Evolutionary conservation across 2,329 filamentous ascomycete species (phyloP).

Genomic region (Colletotrichum tropicale): DNA sequence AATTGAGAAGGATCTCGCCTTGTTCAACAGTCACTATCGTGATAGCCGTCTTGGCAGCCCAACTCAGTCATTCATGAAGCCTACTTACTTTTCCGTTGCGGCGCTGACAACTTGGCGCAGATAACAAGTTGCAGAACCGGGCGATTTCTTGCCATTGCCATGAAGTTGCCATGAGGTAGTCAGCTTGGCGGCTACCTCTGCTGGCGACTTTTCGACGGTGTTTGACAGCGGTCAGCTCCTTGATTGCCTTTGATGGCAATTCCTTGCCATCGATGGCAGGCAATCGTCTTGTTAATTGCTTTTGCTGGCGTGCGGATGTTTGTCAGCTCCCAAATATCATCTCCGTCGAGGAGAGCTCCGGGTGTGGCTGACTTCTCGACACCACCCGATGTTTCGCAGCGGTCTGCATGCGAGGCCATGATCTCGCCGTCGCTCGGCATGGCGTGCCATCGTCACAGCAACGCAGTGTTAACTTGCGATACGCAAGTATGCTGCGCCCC

Average conservation of each 20-base stretch:
- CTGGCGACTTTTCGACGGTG: no score
- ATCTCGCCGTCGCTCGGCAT: no score
- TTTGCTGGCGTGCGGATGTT: not conserved
- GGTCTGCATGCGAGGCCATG: not conserved
- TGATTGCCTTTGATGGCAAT: no score
- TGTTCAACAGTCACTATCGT: not conserved
- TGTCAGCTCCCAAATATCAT: not conserved
- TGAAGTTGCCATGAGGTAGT: no score
- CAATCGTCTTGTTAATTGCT: not conserved
- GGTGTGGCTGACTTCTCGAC: not conserved
- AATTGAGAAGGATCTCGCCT: no score
- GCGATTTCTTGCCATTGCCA: not conserved
- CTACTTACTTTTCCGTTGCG: not conserved
- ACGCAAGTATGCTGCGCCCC: no score
- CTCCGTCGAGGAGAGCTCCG: not conserved
- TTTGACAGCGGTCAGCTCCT: no score
- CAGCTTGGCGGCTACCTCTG: not conserved
- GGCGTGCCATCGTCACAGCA: no score
- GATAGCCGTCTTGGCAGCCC: not conserved
- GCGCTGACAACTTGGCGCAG: not conserved
- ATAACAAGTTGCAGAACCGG: not conserved
- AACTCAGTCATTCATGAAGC: not conserved
- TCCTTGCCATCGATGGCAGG: not conserved
- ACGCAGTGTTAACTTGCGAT: no score
- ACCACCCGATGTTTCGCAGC: not conserved